These are phyloP conservation scores for Plasmopara halstedii DNA, from an alignment of 352 stramenopile genomes.

Conservation along the genomic window DNA sequence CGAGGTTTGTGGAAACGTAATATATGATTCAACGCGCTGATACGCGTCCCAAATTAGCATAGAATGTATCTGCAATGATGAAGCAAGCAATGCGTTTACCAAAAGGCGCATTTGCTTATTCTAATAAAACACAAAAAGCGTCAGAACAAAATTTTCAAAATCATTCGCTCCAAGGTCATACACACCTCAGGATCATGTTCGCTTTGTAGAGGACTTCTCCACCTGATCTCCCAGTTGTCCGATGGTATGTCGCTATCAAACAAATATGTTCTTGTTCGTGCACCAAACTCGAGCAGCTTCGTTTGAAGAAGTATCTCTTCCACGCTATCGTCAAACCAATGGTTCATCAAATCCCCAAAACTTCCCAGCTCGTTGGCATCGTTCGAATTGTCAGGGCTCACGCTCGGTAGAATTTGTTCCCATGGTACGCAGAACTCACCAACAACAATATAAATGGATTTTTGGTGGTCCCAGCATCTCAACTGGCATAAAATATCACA, in stretches of 20 bases:
- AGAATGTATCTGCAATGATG: constrained; percentile 58
- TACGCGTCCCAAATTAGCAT: constrained; percentile 32
- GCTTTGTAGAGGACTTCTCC: constrained; percentile 51
- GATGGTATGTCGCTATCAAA: constrained; percentile 30
- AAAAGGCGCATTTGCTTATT: constrained; percentile 58
- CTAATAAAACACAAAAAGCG: constrained; percentile 13
- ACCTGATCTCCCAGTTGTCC: constrained; percentile 75
- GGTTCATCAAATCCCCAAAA: constrained; percentile 62
- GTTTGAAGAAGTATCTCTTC: constrained; percentile 37
- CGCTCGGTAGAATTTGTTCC: constrained; percentile 23
- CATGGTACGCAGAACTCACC: constrained; percentile 73
- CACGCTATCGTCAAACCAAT: constrained; percentile 65
- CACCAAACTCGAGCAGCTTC: constrained; percentile 36
- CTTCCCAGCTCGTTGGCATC: constrained; percentile 37
- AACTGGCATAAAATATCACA: constrained; percentile 74
- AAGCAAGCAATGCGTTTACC: constrained; percentile 58
- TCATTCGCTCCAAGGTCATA: background rate
- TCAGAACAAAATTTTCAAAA: background rate
- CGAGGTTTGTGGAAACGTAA: constrained; percentile 26
- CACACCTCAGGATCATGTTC: constrained; percentile 48
- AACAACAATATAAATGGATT: constrained; percentile 37
- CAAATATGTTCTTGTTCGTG: constrained; percentile 21
- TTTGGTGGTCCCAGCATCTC: constrained; percentile 55
- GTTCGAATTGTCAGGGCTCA: constrained; percentile 3
- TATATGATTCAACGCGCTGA: constrained; percentile 24